phyloP scores from a whole-genome alignment of 202 grass and related monocot species.

The Elaeis oleifera region DNA sequence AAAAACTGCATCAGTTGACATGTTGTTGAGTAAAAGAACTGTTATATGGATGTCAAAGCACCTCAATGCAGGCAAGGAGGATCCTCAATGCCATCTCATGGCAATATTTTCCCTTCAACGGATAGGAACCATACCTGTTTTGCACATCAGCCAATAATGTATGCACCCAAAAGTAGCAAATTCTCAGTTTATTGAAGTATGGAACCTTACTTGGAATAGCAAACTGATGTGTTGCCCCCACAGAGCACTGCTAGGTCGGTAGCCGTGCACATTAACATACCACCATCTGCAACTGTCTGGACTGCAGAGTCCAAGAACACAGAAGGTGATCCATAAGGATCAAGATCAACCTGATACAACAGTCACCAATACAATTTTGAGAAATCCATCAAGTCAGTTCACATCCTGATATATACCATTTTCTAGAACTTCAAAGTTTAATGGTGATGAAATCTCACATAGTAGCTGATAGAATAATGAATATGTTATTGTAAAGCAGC shows the following conservation, averaged over 20 bases:
- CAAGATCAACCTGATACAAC: slow-evolving; percentile 69
- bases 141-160: slow-evolving; percentile 9
- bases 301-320: slow-evolving; percentile 88
- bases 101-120: slow-evolving; percentile 85
- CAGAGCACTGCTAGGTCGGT: slow-evolving; percentile 96
- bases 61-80: slow-evolving; percentile 94
- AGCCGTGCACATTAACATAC: slow-evolving; percentile 84
- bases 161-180: slow-evolving; percentile 4
- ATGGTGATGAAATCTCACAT: too few species aligned
- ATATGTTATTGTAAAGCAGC: too few species aligned
- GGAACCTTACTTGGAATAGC: slow-evolving; percentile 74
- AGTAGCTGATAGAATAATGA: too few species aligned
- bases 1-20: background rate
- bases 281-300: slow-evolving; percentile 78
- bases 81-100: slow-evolving; percentile 99
- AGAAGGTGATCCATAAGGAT: slow-evolving; percentile 87
- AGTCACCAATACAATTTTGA: too few species aligned
- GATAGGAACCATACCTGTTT: slow-evolving; percentile 85
- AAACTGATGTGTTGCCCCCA: slow-evolving; percentile 79
- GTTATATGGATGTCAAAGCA: slow-evolving; percentile 15
- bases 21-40: too few species aligned
- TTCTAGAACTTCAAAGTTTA: too few species aligned
- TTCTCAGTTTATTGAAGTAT: background rate
- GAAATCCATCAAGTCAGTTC: too few species aligned
- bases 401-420: too few species aligned